Base-by-base conservation (phyloP, 495 filamentous ascomycete species). In the Pseudevernia furfuracea region DNA sequence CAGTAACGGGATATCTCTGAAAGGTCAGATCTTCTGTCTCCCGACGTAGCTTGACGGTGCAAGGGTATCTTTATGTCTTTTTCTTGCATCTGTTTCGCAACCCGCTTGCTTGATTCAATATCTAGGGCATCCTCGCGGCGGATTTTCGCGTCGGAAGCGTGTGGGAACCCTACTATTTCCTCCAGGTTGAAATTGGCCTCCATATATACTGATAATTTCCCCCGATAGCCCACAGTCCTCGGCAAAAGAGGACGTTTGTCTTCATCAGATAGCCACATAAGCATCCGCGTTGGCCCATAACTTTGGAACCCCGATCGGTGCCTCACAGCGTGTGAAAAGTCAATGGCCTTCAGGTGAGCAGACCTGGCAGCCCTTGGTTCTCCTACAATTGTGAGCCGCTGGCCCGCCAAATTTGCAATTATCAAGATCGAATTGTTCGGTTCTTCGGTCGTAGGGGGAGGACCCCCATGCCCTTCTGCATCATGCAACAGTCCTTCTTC, bases 261-360 rank as follows among this genome's bases (percentile, higher is more conserved):
- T 0, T 73, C 66, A 38, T 81, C 71, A 0, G 74, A 71, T 8
- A 82, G 58, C 81, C 88, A 87, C 36, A 89, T 66, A 5, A 96
- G 75, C 75, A 92, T 83, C 59, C 91, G 83, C 11, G 93, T 85
- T 10, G 82, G 80, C 12, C 91, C 87, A 66, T 85, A 86, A 25
- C 71, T 75, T 55, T 89, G 86, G 60, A 87, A 83, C 23, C 81
- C 71, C 3, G 70, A 64, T 23, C 74, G 68, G 6, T 67, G 62
- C 58, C 78, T 74, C 55, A 82, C 75, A 7, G 36, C 28, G 37
- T 58, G 69, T 63, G 72, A 70, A 70, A 77, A 75, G 77, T 61
- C 75, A 70, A 30, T 39, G 73, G 75, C 34, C 73, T 77, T 49
- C 12, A 71, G 73, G 41, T 80, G 75, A 23, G 65, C 48, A 60